Conservation (phyloP, 1,284 basidiomycete genomes). For the Tylopilus orsonianus region DNA sequence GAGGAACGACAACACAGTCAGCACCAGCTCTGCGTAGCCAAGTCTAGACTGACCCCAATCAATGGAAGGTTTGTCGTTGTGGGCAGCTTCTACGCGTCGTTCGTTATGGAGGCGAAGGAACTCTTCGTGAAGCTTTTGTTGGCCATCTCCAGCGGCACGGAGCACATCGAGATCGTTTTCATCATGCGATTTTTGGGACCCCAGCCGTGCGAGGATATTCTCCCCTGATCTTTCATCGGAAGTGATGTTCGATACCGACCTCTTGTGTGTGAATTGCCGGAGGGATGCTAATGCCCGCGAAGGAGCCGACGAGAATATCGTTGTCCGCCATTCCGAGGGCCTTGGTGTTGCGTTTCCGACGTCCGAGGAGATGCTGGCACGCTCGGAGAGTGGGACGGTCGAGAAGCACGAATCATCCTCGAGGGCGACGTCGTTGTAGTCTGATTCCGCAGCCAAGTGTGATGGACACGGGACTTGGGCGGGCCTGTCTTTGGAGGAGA, state of each 20-base stretch:
- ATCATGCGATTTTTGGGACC: constrained; percentile 44
- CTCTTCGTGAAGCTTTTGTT: constrained; percentile 67
- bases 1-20: constrained; percentile 10
- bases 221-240: constrained; percentile 45
- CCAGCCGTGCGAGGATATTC: constrained; percentile 43
- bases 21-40: background rate
- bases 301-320: constrained; percentile 27
- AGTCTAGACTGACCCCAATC: constrained; percentile 68
- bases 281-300: constrained; percentile 26
- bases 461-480: constrained; percentile 26
- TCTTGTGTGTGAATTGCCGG: constrained; percentile 48
- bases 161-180: constrained; percentile 30
- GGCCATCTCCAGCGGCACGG: constrained; percentile 60
- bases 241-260: constrained; percentile 61
- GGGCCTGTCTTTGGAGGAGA: constrained; percentile 41
- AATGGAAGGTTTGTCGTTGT: constrained; percentile 43
- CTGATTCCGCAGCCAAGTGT: constrained; percentile 51
- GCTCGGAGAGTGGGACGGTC: constrained; percentile 47
- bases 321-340: constrained; percentile 31
- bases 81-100: constrained; percentile 41
- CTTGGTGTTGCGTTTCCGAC: constrained; percentile 14
- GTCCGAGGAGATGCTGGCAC: constrained; percentile 29
- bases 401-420: constrained; percentile 62
- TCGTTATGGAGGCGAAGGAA: constrained; percentile 62
- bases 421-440: constrained; percentile 59